Base-by-base conservation (phyloP, 176 grass and related monocot species). In the bread wheat (Triticum aestivum) region DNA sequence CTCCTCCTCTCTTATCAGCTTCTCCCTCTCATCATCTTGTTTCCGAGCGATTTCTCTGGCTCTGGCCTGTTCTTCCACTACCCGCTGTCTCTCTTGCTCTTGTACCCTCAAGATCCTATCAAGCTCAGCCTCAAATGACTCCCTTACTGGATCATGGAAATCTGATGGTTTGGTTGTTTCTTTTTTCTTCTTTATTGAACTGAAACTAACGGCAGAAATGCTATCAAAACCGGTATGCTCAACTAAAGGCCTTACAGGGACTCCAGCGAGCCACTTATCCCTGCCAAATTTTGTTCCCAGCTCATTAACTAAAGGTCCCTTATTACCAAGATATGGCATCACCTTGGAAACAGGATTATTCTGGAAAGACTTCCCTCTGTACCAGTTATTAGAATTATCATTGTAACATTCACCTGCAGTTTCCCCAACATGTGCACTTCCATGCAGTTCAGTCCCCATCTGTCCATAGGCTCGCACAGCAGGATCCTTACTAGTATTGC, bases 71-170 rank as follows among this genome's bases (percentile, higher is more conserved):
- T 98, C 97, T 73, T 96, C 90, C 79, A 96, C 83, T 72, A 80
- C 88, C 62, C 86, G 86, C 82, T 92, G 88, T 61, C 92, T 92
- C 79, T 98, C 97, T 83, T 94, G 92, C 82, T 98, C 94, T 70
- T 95, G 97, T 59, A 90, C 73, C 89, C 92, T 90, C 87, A 96
- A 79, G 88, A 98, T 96, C 79, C 74, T 92, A 79, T 98, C 90
- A 15, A 98, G 88, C 84, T 98, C 97, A 68, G 93, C 97, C 84
- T 98, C 97, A 88, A 92, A 98, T 61, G 97, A 98, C 82, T 98
- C 94, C 82, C 97, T 91, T 69, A 88, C 92, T 42, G 93, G 89
- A 56, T 98, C 97, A 85, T 90, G 90, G 67, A 98, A 96, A 89
- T 98, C 90, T 82, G 76, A 61, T 70, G 88, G 81, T 56, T 88